phyloP scores from a whole-genome alignment of 805 yeast genomes.

The Zygotorulaspora chibaensis region DNA sequence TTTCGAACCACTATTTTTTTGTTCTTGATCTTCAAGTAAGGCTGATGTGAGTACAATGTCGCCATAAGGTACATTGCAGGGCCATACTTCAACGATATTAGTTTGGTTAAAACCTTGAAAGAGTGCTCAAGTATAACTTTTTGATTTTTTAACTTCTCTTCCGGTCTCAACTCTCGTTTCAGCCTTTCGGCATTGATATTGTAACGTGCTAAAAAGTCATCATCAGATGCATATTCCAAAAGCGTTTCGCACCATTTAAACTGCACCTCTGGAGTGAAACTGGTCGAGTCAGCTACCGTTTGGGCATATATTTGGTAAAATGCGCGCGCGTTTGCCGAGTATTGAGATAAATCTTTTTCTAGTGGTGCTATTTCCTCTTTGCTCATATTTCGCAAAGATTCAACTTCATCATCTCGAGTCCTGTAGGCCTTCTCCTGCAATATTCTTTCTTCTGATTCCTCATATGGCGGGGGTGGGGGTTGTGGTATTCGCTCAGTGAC shows the following conservation, averaged over 20 bases:
- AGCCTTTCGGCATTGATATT: slow-evolving; percentile 46
- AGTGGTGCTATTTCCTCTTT: not conserved
- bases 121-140: slow-evolving; percentile 55
- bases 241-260: slow-evolving; percentile 59
- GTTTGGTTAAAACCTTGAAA: slow-evolving; percentile 53
- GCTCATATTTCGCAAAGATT: not conserved
- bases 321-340: slow-evolving; percentile 17
- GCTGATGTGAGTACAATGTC: slow-evolving; percentile 55
- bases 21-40: slow-evolving; percentile 42
- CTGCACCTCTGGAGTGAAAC: slow-evolving; percentile 50
- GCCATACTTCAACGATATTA: slow-evolving; percentile 46
- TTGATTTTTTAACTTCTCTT: slow-evolving; percentile 48
- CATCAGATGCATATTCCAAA: slow-evolving; percentile 43
- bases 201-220: slow-evolving; percentile 40
- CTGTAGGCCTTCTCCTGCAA: slow-evolving; percentile 22
- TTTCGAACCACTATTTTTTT: slow-evolving; percentile 49
- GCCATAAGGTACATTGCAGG: slow-evolving; percentile 60
- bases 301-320: slow-evolving; percentile 25
- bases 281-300: slow-evolving; percentile 26
- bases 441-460: slow-evolving; percentile 17
- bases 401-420: slow-evolving; percentile 6
- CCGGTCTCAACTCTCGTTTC: slow-evolving; percentile 37
- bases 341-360: slow-evolving; percentile 15
- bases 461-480: slow-evolving; percentile 25
- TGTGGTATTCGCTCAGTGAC: slow-evolving; percentile 14